These are phyloP conservation scores for Lotmaria passim DNA, from an alignment of 208 protist species.

Conservation along the genomic window DNA sequence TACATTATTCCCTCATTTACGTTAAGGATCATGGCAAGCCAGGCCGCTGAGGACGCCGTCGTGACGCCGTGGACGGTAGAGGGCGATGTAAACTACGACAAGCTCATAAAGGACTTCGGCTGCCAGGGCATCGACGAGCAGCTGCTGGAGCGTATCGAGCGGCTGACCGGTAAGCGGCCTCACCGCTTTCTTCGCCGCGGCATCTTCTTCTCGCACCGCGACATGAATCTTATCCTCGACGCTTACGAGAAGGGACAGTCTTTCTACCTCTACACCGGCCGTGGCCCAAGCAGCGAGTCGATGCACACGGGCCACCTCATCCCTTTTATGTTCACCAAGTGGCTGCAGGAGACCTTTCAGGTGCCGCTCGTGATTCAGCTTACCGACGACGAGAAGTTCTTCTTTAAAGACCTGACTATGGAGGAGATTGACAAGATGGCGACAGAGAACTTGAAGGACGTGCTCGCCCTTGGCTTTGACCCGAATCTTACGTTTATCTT, in stretches of 20 bases:
- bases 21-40: neutral
- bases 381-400: conserved; percentile 99
- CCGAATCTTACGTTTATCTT: conserved; percentile 99
- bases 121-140: conserved; percentile 81
- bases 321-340: conserved; percentile 99
- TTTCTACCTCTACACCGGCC: conserved; percentile 99
- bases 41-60: conserved; percentile 40
- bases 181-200: conserved; percentile 92
- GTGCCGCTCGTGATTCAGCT: conserved; percentile 99
- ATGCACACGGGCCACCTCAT: conserved; percentile 99
- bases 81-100: conserved; percentile 94
- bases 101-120: conserved; percentile 93
- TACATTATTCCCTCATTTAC: neutral
- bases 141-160: conserved; percentile 89
- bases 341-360: conserved; percentile 99
- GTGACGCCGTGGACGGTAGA: conserved; percentile 94
- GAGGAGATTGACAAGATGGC: conserved; percentile 94
- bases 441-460: conserved; percentile 98
- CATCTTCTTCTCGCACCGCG: conserved; percentile 99
- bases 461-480: conserved; percentile 99
- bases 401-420: conserved; percentile 97
- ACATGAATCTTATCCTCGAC: conserved; percentile 98
- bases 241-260: conserved; percentile 95
- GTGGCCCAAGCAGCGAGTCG: conserved; percentile 97
- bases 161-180: conserved; percentile 81